Evolutionary conservation across 441 rosid species (phyloP), one percentile per base, ranked within the genome.

Genomic region (Manihot esculenta): DNA sequence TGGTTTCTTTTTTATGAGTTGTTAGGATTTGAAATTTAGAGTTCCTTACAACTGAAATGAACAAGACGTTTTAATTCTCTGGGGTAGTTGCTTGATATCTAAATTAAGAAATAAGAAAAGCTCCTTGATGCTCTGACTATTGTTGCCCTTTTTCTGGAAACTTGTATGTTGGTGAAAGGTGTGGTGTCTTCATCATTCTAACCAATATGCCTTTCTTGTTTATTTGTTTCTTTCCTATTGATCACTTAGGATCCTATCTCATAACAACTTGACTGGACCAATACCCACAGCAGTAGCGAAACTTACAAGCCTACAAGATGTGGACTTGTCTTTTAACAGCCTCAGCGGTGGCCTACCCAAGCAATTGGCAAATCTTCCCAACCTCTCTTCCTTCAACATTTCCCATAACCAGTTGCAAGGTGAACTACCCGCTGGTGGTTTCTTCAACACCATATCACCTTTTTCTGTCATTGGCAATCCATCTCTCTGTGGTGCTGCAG

Each of bases 391-490:
- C 42, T 94, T 94, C 74, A 94, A 94, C 83, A 83, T 94, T 80
- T 89, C 97, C 20, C 86, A 89, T 80, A 94, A 94, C 79, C 79
- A 21, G 80, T 81, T 94, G 76, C 83, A 80, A 24, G 97, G 97
- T 23, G 97, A 92, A 85, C 87, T 94, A 5, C 99, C 97, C 0
- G 87, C 85, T 41, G 97, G 97, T 47, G 92, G 91, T 72, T 92
- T 92, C 89, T 94, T 94, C 76, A 89, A 94, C 84, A 86, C 93
- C 55, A 89, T 94, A 68, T 84, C 97, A 54, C 84, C 83, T 41
- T 85, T 92, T 26, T 86, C 97, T 4, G 87, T 94, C 74, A 66
- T 82, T 0, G 91, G 87, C 57, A 94, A 94, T 77, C 97, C 97
- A 42, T 82, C 86, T 15, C 88, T 94, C 7, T 94, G 99, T 33